Evolutionary conservation across 805 yeast species (phyloP), one percentile per base, ranked within the genome.

Genomic region (Saturnispora zaruensis): DNA sequence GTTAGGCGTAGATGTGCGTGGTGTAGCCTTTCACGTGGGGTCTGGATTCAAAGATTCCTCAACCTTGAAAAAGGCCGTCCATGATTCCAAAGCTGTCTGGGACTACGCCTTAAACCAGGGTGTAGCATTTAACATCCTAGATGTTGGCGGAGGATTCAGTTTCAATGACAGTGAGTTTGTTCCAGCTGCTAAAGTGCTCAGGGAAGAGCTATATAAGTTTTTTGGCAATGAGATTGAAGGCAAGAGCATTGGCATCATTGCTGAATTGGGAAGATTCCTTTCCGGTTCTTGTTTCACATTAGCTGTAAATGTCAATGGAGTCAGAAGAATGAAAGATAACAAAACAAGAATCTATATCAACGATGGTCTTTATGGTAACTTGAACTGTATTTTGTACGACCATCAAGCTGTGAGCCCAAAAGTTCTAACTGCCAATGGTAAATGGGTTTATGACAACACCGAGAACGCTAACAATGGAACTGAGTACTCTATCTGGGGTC

Each of bases 21-120:
- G 99, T 47, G 90, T 90, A 33, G 89, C 96, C 4, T 91, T 91
- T 76, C 99, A 91, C 65, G 87, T 90, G 53, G 99, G 99, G 1
- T 87, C 96, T 2, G 98, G 97, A 32, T 91, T 96, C 13, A 77
- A 77, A 46, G 93, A 87, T 62, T 76, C 80, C 50, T 65, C 70
- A 41, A 76, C 91, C 3, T 76, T 87, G 55, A 72, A 72, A 50
- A 77, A 77, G 53, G 96, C 97, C 0, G 78, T 88, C 36, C 64
- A 68, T 48, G 95, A 88, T 61, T 77, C 96, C 2, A 76, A 79
- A 46, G 50, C 56, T 7, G 78, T 90, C 3, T 91, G 90, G 60
- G 83, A 82, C 49, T 60, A 67, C 50, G 95, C 81, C 6, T 21
- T 32, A 1, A 52, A 55, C 5, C 53, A 65, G 7, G 58, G 70